Conservation (phyloP, 1,139 yeast species). For the Suzukiozyma palmioleophila region DNA sequence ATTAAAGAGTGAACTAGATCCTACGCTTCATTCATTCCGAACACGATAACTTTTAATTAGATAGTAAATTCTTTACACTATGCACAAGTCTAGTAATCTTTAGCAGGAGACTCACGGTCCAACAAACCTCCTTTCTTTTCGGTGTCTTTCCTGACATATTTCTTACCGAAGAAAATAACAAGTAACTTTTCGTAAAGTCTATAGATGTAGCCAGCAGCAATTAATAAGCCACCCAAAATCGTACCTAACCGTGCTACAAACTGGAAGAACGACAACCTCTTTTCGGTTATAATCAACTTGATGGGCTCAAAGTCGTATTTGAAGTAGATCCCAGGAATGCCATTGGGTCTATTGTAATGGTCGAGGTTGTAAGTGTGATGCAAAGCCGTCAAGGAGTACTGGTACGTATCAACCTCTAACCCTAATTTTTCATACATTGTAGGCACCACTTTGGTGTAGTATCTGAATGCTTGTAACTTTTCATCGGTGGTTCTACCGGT, state of each 20-base stretch:
- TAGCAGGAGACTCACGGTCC: background rate
- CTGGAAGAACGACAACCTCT: conserved; percentile 69
- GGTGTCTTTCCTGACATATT: conserved; percentile 49
- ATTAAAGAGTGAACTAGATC: no score
- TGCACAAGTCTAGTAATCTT: background rate
- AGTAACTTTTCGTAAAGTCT: conserved; percentile 46
- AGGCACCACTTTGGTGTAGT: conserved; percentile 79
- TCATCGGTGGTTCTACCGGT: conserved; percentile 55
- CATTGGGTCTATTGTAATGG: conserved; percentile 22
- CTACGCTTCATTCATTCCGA: no score
- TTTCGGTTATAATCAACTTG: conserved; percentile 62
- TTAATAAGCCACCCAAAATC: conserved; percentile 67
- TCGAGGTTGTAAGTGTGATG: conserved; percentile 21
- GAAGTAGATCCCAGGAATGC: conserved; percentile 76
- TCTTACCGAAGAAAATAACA: conserved; percentile 44
- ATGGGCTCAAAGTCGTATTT: conserved; percentile 88
- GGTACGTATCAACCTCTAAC: conserved; percentile 71
- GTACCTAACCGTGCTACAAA: conserved; percentile 78
- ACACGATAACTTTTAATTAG: no score
- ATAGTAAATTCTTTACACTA: no score
- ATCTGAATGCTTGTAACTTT: conserved; percentile 48
- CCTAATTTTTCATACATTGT: conserved; percentile 74
- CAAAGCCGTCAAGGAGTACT: conserved; percentile 73
- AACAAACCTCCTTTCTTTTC: conserved; percentile 45
- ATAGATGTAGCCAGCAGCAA: conserved; percentile 48